Percentiles rank a stretch among this genome's conserved stretches.
Conservation (phyloP, 495 filamentous ascomycete genomes). For the Xylaria scruposa region DNA sequence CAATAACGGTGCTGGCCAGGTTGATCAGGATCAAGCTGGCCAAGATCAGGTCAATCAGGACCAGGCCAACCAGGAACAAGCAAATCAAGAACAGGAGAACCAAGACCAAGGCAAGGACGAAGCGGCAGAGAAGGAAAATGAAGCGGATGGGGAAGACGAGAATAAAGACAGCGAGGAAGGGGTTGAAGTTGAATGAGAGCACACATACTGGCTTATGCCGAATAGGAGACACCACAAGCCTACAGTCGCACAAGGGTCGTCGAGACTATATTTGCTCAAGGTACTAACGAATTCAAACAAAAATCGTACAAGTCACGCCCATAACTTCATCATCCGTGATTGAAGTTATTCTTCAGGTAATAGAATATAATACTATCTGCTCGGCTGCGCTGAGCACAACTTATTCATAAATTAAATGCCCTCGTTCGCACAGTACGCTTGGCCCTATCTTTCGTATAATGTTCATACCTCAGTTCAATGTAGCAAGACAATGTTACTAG, state of each 20-base stretch:
- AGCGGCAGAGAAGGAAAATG: not conserved
- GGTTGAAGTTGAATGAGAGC: conserved; percentile 2
- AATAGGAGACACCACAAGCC: not conserved
- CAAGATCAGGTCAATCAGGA: not conserved
- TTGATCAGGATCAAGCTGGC: not conserved
- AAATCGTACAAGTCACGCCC: not conserved
- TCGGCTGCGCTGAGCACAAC: conserved; percentile 1
- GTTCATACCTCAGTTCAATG: not conserved
- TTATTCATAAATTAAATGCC: too few species aligned
- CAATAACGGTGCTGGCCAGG: conserved; percentile 16
- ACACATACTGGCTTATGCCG: not conserved
- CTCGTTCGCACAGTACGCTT: not conserved
- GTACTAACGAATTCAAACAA: not conserved
- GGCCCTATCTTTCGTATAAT: not conserved
- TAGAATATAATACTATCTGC: not conserved
- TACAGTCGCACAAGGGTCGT: not conserved
- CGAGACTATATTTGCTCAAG: not conserved
- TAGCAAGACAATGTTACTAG: not conserved
- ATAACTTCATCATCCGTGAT: not conserved
- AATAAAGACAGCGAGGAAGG: not conserved
- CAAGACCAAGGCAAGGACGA: not conserved
- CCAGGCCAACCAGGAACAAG: not conserved
- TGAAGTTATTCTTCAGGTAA: not conserved
- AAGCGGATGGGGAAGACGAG: not conserved
- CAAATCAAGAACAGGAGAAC: not conserved